A percentile compares a stretch with the other conserved stretches of the same genome.
phyloP scores from a whole-genome alignment of 345 rosid genomes.

The Citrus sinensis region DVS_A1.0 CM039162.1:21408001-21408500 shows the following conservation, averaged over 20 bases:
- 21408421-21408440: slow-evolving; percentile 43
- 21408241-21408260: slow-evolving; percentile 28
- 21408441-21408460: slow-evolving; percentile 42
- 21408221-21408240: slow-evolving; percentile 19
- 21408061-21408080: neutral
- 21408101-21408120: neutral
- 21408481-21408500: slow-evolving; percentile 73
- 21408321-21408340: slow-evolving; percentile 1
- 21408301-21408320: slow-evolving; percentile 11
- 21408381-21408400: slow-evolving; percentile 29
- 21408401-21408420: neutral
- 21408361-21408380: slow-evolving; percentile 22
- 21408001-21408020: neutral
- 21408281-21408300: slow-evolving; percentile 9
- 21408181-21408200: neutral
- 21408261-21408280: slow-evolving; percentile 6
- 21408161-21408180: slow-evolving; percentile 3
- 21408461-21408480: slow-evolving; percentile 56
- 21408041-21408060: neutral
- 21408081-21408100: neutral
- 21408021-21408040: neutral
- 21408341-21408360: neutral
- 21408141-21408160: neutral
- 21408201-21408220: slow-evolving; percentile 8
- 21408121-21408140: neutral